Evolutionary conservation across 2,329 filamentous ascomycete genomes (phyloP), one percentile per base, ranked within the genome.

Genomic region (Lachnellula cervina): DNA sequence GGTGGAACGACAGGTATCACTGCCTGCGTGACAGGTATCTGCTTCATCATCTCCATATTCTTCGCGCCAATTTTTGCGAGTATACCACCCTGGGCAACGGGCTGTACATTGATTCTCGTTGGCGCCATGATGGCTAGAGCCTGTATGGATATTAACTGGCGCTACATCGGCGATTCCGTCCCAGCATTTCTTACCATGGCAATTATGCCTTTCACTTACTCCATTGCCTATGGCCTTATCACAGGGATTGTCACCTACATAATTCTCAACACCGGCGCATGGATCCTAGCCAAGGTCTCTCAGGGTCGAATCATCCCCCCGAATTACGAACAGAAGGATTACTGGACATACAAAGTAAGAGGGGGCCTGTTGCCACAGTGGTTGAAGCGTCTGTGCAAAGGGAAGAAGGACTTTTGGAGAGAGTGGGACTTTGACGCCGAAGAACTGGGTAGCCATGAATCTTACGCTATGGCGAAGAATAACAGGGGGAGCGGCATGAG

Each of bases 41-140:
- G 87, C 73, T 96, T 96, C 77, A 87, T 96, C 75, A 83, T 95
- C 68, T 83, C 88, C 55, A 81, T 95, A 59, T 95, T 95, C 78
- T 95, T 95, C 69, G 90, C 90, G 0, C 90, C 90, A 0, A 93
- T 95, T 55, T 95, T 95, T 68, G 90, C 90, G 9, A 92, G 88
- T 0, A 94, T 95, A 56, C 90, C 90, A 4, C 86, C 90, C 0
- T 95, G 89, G 89, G 90, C 90, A 2, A 96, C 90, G 0, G 90
- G 90, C 48, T 91, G 88, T 69, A 91, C 91, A n/a, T 80, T 95
- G 25, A 80, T 96, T 63, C 83, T 96, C 40, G 89, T 96, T 53
- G 90, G 90, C n/a, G 85, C 86, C 19, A 87, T 95, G 80, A 95
- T 95, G 90, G 84, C 87, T 55, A 81, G 83, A 59, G 80, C 88